Evolutionary conservation across 352 stramenopile species (phyloP), one percentile per base, ranked within the genome.

Genomic region (Phytopythium montanum): DNA sequence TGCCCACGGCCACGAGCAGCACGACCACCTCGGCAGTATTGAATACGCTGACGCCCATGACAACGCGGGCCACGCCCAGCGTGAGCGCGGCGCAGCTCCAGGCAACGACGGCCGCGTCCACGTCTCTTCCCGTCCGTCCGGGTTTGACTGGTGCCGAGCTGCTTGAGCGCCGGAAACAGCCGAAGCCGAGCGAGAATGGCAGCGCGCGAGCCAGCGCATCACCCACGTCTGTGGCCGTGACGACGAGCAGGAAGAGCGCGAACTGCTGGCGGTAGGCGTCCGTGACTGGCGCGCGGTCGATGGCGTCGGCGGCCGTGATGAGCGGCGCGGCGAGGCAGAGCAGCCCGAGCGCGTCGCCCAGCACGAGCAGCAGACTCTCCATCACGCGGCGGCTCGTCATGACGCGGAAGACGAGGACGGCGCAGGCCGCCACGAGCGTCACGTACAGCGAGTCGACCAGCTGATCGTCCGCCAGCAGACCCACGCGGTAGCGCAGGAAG

Each of bases 311-410:
- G 14, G 75, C 71, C 21, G 70, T 60, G 29, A 81, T 66, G 56
- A 85, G 72, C 19, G 75, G 75, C 21, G 66, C 68, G 31, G 73
- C 70, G 52, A 78, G 63, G 55, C 52, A 66, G 18, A 78, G 64
- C 42, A 85, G 64, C 0, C 73, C 75, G 5, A 81, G 62, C 18
- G 69, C 62, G 59, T 85, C 75, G 49, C 61, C 69, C 38, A 78
- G 18, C 28, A 85, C 65, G 26, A 75, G 51, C 38, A 85, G 45
- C 54, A 85, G 58, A 46, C 63, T 81, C 56, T 69, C 65, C 65
- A 85, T 71, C 23, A 85, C 75, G 21, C 67, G 59, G 44, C 76
- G 75, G 70, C 75, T 85, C 10, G 75, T 72, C n/a, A 81, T 65
- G 25, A 82, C 66, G 33, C 75, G 75, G 45, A 75, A 72, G 28